Evolutionary conservation across 805 yeast species (phyloP).

Genomic region (Kuraishia hungarica): DNA sequence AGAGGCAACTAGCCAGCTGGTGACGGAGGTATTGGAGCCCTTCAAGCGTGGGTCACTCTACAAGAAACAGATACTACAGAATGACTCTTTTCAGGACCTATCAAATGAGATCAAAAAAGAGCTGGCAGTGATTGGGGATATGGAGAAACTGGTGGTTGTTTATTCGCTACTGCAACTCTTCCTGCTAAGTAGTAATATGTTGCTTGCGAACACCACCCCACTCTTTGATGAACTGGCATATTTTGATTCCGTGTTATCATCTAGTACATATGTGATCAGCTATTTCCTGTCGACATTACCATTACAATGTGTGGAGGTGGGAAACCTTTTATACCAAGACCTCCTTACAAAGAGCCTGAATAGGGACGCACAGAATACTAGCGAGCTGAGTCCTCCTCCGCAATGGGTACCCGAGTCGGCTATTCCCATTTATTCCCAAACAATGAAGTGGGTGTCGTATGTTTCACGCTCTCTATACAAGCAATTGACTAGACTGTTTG

Average conservation of each 20-base stretch:
- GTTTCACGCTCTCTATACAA: neutral
- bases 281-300: conserved; percentile 34
- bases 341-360: conserved; percentile 11
- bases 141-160: conserved; percentile 15
- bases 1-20: neutral
- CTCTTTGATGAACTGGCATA: conserved; percentile 35
- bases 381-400: conserved; percentile 8
- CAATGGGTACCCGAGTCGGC: conserved; percentile 14
- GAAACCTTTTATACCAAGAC: conserved; percentile 16
- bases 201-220: conserved; percentile 33
- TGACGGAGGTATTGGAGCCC: neutral
- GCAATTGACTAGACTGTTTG: neutral
- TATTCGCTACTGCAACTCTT: conserved; percentile 13
- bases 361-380: conserved; percentile 10
- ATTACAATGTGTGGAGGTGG: conserved; percentile 9
- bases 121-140: conserved; percentile 3
- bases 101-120: neutral
- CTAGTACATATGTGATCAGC: conserved; percentile 20
- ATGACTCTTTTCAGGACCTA: neutral
- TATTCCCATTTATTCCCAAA: conserved; percentile 3
- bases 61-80: neutral
- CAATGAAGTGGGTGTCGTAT: conserved; percentile 11
- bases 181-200: conserved; percentile 12
- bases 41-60: conserved; percentile 1
- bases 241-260: conserved; percentile 30